Base-by-base conservation (phyloP, 2,329 filamentous ascomycete species). In the Sporothrix pallida region DNA sequence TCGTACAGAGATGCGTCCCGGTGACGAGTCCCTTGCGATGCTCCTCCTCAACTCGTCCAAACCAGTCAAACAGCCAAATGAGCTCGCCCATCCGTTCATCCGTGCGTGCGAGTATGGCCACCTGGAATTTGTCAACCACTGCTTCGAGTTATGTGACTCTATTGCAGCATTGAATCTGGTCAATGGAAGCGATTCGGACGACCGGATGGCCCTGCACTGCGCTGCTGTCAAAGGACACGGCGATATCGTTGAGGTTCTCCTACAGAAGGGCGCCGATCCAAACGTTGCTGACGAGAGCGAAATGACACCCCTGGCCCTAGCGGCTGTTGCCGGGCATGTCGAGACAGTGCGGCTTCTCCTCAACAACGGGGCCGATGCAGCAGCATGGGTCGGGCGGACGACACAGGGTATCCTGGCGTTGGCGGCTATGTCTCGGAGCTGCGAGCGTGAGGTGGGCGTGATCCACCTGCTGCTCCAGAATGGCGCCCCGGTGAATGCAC, bases 291-390 rank as follows among this genome's bases (percentile, higher is more conserved):
- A 54, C 48, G 48, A 26, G 23, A 42, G 26, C 13, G 37, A 17
- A 48, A 17, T 37, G 8, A 52, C 67, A 15, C 67, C 67, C 15
- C 13, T 69, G 26, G 48, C 48, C 6, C 67, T 52, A 9, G 67
- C 67, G 15, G 67, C 48, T 20, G 13, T 54, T 42, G 26, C 48
- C 15, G 48, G 67, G n/a, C 48, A 69, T 6, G 48, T 9, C 6
- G 67, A 52, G 13, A 69, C 67, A 13, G 67, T 69, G 15, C 13
- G 20, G 8, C 23, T 54, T 20, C 67, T 69, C 13, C 67, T 69
- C 3, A 9, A 12, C 0, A 52, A 52, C 7, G 15, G 48, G 20
- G 67, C 67, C 15, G 67, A 69, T 13, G 67, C 42, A n/a, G 15
- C 46, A 8, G 15, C 46, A 8, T 69, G 48, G 48, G 48, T 54